Evolutionary conservation across 2,329 filamentous ascomycete species (phyloP), one percentile per base, ranked within the genome.

Genomic region (Botrytis medusae): DNA sequence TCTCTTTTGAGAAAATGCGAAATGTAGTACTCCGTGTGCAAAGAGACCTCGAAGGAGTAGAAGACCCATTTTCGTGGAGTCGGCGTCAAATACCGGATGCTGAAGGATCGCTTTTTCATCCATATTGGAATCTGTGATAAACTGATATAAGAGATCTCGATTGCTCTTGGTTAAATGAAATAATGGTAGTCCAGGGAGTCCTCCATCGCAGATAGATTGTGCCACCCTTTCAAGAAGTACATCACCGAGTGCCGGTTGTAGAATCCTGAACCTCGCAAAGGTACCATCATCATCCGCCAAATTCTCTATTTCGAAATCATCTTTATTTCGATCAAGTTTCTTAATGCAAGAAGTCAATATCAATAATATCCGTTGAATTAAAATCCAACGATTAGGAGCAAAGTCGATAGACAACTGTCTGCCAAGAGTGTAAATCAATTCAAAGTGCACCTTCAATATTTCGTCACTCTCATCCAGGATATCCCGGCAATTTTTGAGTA

Each of bases 391-490:
- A 2, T 86, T 79, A 0, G 87, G 87, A 63, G 84, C 84, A 18
- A 85, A 81, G 8, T 91, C 87, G 0, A 90, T 82, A 0, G 85
- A 75, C 1, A 79, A 77, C 73, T 90, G 87, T 0, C 78, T 74
- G 0, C 89, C 90, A 76, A 91, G 86, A 0, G 89, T 90, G 73
- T 92, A 92, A 1, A 92, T 83, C 0, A 92, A 79, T 76, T 92
- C 88, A 57, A 90, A 90, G 64, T 86, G 87, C 6, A 86, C 84
- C 61, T 84, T 88, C 61, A 91, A 87, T 71, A 88, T 88, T 73
- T 91, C 89, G 65, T 92, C 90, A 57, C 87, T 89, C 79, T 92
- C 89, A 73, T 92, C 90, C 0, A 92, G 82, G 2, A 92, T 84
- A 74, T 91, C 89, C 0, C 88, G 82, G 0, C 85, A 83, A 2